Conservation (phyloP, 345 rosid species). For the Salix suchowensis region DNA sequence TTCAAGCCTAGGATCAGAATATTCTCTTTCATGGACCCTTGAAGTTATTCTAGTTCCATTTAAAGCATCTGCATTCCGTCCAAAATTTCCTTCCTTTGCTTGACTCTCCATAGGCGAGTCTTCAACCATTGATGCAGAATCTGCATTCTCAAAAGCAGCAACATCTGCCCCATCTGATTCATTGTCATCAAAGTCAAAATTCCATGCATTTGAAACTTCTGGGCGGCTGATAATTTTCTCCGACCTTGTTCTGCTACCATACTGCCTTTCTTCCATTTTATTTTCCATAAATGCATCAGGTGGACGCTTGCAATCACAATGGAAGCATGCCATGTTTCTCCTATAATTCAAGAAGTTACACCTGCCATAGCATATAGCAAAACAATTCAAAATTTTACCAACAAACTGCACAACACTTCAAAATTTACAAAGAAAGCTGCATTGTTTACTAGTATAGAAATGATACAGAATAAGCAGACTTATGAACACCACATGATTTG, state of each 20-base stretch:
- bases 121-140: constrained; percentile 40
- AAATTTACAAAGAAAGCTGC: neutral
- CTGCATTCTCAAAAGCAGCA: constrained; percentile 85
- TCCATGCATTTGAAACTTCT: constrained; percentile 88
- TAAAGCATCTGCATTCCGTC: constrained; percentile 37
- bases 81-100: constrained; percentile 30
- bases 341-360: constrained; percentile 95
- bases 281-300: constrained; percentile 60
- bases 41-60: constrained; percentile 25
- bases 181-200: constrained; percentile 92
- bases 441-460: neutral
- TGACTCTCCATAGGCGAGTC: constrained; percentile 22
- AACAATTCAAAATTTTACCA: neutral
- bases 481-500: neutral
- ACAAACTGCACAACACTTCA: neutral
- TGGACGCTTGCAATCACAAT: constrained; percentile 97
- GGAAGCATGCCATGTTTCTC: constrained; percentile 89
- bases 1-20: constrained; percentile 35
- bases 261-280: constrained; percentile 49
- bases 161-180: constrained; percentile 99
- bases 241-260: constrained; percentile 34
- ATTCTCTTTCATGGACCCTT: constrained; percentile 30
- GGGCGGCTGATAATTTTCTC: constrained; percentile 42
- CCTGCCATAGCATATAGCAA: constrained; percentile 47
- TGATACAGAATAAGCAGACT: neutral